Conservation (phyloP, 805 yeast genomes). For the Lipomyces orientalis region DNA sequence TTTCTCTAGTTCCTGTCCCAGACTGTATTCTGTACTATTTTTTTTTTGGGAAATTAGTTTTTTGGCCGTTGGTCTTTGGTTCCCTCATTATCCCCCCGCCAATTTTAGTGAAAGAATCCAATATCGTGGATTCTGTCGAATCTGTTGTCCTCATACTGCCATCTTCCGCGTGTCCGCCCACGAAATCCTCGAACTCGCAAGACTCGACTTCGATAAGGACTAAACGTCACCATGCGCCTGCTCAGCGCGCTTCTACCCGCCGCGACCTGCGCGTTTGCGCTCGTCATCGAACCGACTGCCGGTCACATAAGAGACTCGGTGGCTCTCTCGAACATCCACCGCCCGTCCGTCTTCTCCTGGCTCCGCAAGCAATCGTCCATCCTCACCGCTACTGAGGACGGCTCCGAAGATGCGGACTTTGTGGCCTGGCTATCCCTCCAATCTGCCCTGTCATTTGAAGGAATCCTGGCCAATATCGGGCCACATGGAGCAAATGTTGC, state of each 20-base stretch:
- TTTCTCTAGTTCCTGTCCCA: too few species aligned
- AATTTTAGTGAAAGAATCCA: not conserved
- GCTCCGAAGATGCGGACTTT: slow-evolving; percentile 44
- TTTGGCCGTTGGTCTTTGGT: too few species aligned
- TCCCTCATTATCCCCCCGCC: too few species aligned
- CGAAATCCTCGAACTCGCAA: not conserved
- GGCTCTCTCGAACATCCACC: not conserved
- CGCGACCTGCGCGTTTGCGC: not conserved
- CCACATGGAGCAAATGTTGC: slow-evolving; percentile 49
- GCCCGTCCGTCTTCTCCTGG: not conserved
- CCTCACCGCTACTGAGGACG: not conserved
- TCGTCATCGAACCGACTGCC: not conserved
- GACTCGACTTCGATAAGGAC: not conserved
- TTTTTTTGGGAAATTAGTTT: too few species aligned
- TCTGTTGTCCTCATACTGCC: not conserved
- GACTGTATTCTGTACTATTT: too few species aligned
- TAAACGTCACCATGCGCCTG: not conserved
- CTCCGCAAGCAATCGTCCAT: slow-evolving; percentile 1
- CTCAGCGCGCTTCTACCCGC: not conserved
- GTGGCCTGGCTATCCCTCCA: slow-evolving; percentile 58
- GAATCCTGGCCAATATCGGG: slow-evolving; percentile 62
- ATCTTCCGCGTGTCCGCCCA: not conserved
- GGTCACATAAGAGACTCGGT: not conserved
- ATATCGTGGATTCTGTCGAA: not conserved
- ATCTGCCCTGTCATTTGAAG: slow-evolving; percentile 50